Percentiles rank a stretch among this genome's conserved stretches.
phyloP scores from a whole-genome alignment of 2,329 filamentous ascomycete species.

The Cladosporium oxysporum region DNA sequence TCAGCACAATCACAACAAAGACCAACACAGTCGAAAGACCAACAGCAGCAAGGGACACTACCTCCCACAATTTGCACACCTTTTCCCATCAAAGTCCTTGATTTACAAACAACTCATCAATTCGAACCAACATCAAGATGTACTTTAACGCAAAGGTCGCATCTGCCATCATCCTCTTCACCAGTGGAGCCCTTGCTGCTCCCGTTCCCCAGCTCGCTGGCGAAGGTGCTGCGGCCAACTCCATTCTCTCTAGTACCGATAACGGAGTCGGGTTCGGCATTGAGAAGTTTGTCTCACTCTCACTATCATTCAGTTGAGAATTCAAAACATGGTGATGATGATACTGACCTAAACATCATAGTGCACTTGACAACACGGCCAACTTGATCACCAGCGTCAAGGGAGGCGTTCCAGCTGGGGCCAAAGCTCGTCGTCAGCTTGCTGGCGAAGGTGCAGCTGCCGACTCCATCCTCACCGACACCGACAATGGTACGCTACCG shows the following conservation, averaged over 20 bases:
- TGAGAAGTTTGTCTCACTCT: slow-evolving; percentile 18
- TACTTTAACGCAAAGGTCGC: slow-evolving; percentile 23
- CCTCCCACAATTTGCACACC: not conserved
- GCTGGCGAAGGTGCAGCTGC: slow-evolving; percentile 29
- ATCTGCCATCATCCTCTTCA: slow-evolving; percentile 24
- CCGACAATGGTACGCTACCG: slow-evolving; percentile 24
- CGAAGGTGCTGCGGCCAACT: slow-evolving; percentile 27
- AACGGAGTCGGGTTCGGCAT: slow-evolving; percentile 29
- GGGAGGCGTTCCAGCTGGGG: not conserved
- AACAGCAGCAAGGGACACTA: slow-evolving; percentile 8
- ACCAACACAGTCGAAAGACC: slow-evolving; percentile 3
- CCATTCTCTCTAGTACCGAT: slow-evolving; percentile 26
- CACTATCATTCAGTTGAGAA: not conserved
- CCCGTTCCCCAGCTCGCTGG: slow-evolving; percentile 28
- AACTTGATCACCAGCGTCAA: slow-evolving; percentile 19
- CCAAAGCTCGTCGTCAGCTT: slow-evolving; percentile 25
- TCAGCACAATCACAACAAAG: slow-evolving; percentile 5
- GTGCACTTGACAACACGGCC: slow-evolving; percentile 28
- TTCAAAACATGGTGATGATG: not conserved
- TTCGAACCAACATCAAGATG: slow-evolving; percentile 20
- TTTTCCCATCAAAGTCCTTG: not conserved
- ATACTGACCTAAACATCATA: slow-evolving; percentile 1
- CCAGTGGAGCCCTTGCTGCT: slow-evolving; percentile 21
- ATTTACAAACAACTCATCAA: not conserved
- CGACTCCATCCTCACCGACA: slow-evolving; percentile 26